phyloP scores from a whole-genome alignment of 768 basidiomycete genomes.

The Mycena olivaceomarginata region DNA sequence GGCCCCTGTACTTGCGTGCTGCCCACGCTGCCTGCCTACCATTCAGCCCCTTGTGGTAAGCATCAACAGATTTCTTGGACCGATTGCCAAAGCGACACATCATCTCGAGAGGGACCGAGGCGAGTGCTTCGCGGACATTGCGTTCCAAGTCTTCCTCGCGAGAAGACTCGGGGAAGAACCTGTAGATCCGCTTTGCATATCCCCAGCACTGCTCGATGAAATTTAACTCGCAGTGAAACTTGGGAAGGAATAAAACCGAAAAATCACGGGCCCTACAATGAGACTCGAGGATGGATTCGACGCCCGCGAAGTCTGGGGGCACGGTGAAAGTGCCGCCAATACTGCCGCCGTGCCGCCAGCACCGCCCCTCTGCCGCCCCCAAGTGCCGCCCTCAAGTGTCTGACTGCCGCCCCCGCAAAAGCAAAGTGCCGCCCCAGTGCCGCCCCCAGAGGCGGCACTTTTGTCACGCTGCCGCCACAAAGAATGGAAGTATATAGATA shows the following conservation, averaged over 20 bases:
- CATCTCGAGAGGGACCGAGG: background rate
- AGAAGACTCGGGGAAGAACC: slow-evolving; percentile 15
- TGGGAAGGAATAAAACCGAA: background rate
- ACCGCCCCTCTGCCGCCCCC: too few species aligned
- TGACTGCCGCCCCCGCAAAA: too few species aligned
- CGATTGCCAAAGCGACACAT: slow-evolving; percentile 13
- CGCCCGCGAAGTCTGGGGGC: background rate
- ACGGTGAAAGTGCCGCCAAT: too few species aligned
- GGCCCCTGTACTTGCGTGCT: slow-evolving; percentile 42
- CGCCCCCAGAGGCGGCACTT: too few species aligned
- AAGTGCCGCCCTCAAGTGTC: too few species aligned
- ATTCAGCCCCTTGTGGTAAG: slow-evolving; percentile 50
- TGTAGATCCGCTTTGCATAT: slow-evolving; percentile 3
- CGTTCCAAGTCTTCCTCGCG: slow-evolving; percentile 1
- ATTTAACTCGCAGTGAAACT: slow-evolving; percentile 16
- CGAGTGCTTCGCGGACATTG: background rate
- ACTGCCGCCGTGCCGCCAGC: too few species aligned
- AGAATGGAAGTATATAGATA: too few species aligned
- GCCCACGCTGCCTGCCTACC: slow-evolving; percentile 46
- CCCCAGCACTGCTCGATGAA: slow-evolving; percentile 24
- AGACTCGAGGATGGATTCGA: background rate
- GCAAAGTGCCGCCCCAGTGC: too few species aligned
- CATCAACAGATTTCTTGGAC: slow-evolving; percentile 47
- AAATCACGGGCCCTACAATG: background rate
- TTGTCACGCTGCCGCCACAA: too few species aligned